Evolutionary conservation across 1,284 basidiomycete species (phyloP).

Genomic region (Tylopilus sp.): DNA sequence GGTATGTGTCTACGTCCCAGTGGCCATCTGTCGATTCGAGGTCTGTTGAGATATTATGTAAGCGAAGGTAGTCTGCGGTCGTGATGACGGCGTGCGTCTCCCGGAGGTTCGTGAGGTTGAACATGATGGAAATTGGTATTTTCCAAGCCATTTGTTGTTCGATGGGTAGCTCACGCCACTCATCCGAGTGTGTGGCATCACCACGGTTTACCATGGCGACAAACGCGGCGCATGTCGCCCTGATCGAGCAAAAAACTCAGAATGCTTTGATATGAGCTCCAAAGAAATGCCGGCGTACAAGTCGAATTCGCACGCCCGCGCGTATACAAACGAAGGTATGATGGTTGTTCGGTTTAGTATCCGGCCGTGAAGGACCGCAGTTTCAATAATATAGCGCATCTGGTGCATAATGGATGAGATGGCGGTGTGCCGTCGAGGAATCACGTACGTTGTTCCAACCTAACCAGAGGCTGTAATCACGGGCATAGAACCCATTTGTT

Average conservation of each 20-base stretch:
- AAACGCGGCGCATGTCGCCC: slow-evolving; percentile 37
- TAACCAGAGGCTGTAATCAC: slow-evolving; percentile 51
- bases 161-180: slow-evolving; percentile 47
- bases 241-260: slow-evolving; percentile 8
- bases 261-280: not conserved
- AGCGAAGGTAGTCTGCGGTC: slow-evolving; percentile 49
- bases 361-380: slow-evolving; percentile 48
- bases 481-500: slow-evolving; percentile 49
- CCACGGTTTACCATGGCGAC: slow-evolving; percentile 51
- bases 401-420: slow-evolving; percentile 24
- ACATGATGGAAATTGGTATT: slow-evolving; percentile 48
- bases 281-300: slow-evolving; percentile 27
- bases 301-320: slow-evolving; percentile 51
- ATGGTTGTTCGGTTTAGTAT: slow-evolving; percentile 51
- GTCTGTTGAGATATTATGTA: slow-evolving; percentile 47
- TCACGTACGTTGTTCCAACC: slow-evolving; percentile 52
- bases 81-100: slow-evolving; percentile 49
- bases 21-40: slow-evolving; percentile 50
- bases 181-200: slow-evolving; percentile 46
- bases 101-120: slow-evolving; percentile 52
- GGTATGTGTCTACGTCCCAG: slow-evolving; percentile 49
- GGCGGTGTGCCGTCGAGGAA: slow-evolving; percentile 5
- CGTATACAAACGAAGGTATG: slow-evolving; percentile 53
- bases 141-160: slow-evolving; percentile 51
- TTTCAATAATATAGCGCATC: slow-evolving; percentile 54